Evolutionary conservation across 768 basidiomycete genomes (phyloP).

Genomic region (Mycena epipterygia): DNA sequence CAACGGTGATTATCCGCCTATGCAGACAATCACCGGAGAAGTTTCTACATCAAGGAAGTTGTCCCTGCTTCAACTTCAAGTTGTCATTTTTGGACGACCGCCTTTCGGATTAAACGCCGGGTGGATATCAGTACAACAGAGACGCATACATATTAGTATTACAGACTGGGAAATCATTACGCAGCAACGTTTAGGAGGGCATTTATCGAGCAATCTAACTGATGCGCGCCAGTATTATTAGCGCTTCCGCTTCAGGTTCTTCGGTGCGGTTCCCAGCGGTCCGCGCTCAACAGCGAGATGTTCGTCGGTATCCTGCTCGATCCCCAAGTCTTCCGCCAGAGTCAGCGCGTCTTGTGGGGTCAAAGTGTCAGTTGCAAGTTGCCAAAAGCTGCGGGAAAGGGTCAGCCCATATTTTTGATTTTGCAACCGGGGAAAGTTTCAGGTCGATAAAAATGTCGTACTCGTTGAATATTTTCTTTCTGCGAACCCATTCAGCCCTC

Average conservation of each 20-base stretch:
- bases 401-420: neutral
- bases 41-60: neutral
- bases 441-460: conserved; percentile 52
- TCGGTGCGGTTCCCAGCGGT: conserved; percentile 62
- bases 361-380: conserved; percentile 75
- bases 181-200: conserved; percentile 6
- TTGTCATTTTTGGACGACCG: conserved; percentile 7
- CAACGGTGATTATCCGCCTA: conserved; percentile 15
- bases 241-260: conserved; percentile 68
- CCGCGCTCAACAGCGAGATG: conserved; percentile 75
- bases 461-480: conserved; percentile 84
- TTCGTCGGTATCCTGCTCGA: conserved; percentile 83
- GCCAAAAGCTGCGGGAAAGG: conserved; percentile 76
- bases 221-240: conserved; percentile 22
- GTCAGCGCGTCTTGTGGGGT: conserved; percentile 72
- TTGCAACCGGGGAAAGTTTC: neutral
- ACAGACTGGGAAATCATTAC: conserved; percentile 15
- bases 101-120: conserved; percentile 1
- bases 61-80: conserved; percentile 9
- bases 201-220: conserved; percentile 11
- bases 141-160: conserved; percentile 2
- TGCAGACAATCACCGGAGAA: conserved; percentile 11
- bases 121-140: conserved; percentile 14
- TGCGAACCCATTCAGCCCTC: conserved; percentile 84
- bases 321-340: conserved; percentile 85